Base-by-base conservation (phyloP, 352 stramenopile genomes). In the Phytophthora citricola region DNA sequence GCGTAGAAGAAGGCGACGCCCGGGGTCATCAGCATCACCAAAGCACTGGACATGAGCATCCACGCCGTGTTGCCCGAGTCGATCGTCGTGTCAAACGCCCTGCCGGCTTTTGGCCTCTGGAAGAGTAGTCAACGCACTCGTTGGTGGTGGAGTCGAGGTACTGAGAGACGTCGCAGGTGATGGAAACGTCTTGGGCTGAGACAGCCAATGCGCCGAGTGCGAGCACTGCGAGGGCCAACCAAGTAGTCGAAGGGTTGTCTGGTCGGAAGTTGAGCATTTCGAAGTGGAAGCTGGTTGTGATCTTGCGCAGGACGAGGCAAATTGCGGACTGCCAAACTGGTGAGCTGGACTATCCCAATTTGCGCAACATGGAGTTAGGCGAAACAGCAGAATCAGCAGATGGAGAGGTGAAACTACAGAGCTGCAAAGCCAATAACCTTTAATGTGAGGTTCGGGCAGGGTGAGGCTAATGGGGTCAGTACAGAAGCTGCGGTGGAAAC, bases 1-100 rank as follows among this genome's bases (percentile, higher is more conserved):
- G 83, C 87, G 74, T 95, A 95, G 74, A 93, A 95, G 64, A 92
- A 89, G 38, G 78, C 73, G 12, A 92, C 75, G 14, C 83, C 83
- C 0, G 83, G 82, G 2, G 79, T 88, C 84, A 92, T 92, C 55
- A 92, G 78, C 77, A 91, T 85, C 15, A 92, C 84, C 5, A 92
- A 64, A 29, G 76, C 79, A 27, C 66, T 83, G 43, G 80, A 57
- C 40, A 76, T 60, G 32, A 92, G 69, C 74, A 92, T 83, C 84
- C 84, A 92, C 22, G 84, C 80, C 2, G 81, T 91, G 66, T 91
- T 88, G 41, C 83, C 84, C 2, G 73, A 71, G 56, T 89, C 64
- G 43, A 89, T 57, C 17, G 57, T 31, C 20, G 36, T 65, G 51
- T 78, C 78, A 31, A 69, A 66, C 29, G 75, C 72, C 24, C 38